phyloP scores from a whole-genome alignment of 768 basidiomycete genomes.

The Termitomyces sp. region DNA sequence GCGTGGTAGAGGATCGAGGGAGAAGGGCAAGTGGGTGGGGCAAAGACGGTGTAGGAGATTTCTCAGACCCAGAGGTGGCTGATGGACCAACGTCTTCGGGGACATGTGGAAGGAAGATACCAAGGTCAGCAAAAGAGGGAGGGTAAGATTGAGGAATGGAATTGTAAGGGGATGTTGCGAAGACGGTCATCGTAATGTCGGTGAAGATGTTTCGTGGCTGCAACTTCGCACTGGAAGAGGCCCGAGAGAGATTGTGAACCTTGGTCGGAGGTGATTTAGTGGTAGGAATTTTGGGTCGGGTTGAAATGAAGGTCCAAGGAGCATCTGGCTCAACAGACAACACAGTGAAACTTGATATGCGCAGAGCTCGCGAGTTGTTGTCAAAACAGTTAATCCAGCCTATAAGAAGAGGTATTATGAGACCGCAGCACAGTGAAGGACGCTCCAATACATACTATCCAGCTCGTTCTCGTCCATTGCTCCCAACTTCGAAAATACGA shows the following conservation, averaged over 20 bases:
- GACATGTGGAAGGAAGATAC: conserved; percentile 27
- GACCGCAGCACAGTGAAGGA: conserved; percentile 16
- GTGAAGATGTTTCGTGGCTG: conserved; percentile 26
- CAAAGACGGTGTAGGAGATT: not conserved
- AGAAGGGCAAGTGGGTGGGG: conserved; percentile 38
- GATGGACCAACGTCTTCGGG: conserved; percentile 21
- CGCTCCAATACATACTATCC: conserved; percentile 61
- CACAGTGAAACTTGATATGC: conserved; percentile 54
- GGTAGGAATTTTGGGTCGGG: conserved; percentile 11
- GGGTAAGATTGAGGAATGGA: conserved; percentile 36
- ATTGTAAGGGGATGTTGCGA: conserved; percentile 38
- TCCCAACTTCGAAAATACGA: conserved; percentile 69
- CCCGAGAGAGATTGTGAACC: conserved; percentile 12
- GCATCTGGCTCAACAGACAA: conserved; percentile 53
- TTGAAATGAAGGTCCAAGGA: conserved; percentile 52
- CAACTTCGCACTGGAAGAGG: conserved; percentile 17
- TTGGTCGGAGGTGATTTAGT: conserved; percentile 19
- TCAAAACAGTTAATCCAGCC: conserved; percentile 61
- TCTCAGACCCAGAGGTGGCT: conserved; percentile 8
- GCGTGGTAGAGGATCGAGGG: conserved; percentile 51
- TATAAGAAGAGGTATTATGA: conserved; percentile 22
- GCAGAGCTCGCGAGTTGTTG: conserved; percentile 32
- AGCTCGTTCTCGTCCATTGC: conserved; percentile 53
- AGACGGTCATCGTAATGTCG: conserved; percentile 45
- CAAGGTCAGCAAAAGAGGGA: conserved; percentile 27